A percentile compares a stretch with the other conserved stretches of the same genome.
Evolutionary conservation across 2,329 filamentous ascomycete species (phyloP).

Genomic region (Aureobasidium sp.): DNA sequence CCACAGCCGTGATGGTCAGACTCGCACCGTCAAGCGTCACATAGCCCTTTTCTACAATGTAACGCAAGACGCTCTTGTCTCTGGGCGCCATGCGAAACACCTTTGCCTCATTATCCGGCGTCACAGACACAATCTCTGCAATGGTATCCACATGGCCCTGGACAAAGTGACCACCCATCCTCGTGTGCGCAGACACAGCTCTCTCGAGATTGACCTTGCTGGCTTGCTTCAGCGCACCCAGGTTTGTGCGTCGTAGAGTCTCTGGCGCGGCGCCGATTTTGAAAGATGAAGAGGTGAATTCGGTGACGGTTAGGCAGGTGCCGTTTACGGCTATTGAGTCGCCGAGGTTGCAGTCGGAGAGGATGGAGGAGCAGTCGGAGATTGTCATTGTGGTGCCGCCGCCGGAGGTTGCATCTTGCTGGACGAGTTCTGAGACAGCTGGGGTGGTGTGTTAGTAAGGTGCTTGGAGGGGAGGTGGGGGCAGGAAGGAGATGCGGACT

Average conservation of each 20-base stretch:
- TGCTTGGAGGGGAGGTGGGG: not conserved
- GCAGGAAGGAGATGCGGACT: constrained; percentile 48
- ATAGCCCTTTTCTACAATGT: constrained; percentile 94
- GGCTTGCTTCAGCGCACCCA: constrained; percentile 60
- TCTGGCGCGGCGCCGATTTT: constrained; percentile 92
- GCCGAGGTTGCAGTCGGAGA: constrained; percentile 74
- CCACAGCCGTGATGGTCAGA: constrained; percentile 79
- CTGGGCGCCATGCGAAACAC: constrained; percentile 75
- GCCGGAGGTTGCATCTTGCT: constrained; percentile 63
- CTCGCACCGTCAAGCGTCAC: constrained; percentile 91
- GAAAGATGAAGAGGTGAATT: constrained; percentile 57
- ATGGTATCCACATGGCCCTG: constrained; percentile 95
- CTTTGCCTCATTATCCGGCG: constrained; percentile 79
- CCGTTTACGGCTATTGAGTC: constrained; percentile 96
- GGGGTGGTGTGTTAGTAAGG: constrained; percentile 19
- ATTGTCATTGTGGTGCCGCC: constrained; percentile 90
- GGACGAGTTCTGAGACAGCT: constrained; percentile 78
- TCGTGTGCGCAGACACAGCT: constrained; percentile 79
- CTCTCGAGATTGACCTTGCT: constrained; percentile 86
- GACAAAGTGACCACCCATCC: constrained; percentile 97
- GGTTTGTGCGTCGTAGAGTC: constrained; percentile 89
- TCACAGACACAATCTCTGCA: constrained; percentile 63
- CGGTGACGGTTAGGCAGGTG: constrained; percentile 89
- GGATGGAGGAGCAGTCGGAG: constrained; percentile 62
- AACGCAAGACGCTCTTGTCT: constrained; percentile 62